Percentiles rank a stretch among this genome's conserved stretches.
phyloP scores from a whole-genome alignment of 371 early-diverging fungal species.

The Nematocida ironsii region DNA sequence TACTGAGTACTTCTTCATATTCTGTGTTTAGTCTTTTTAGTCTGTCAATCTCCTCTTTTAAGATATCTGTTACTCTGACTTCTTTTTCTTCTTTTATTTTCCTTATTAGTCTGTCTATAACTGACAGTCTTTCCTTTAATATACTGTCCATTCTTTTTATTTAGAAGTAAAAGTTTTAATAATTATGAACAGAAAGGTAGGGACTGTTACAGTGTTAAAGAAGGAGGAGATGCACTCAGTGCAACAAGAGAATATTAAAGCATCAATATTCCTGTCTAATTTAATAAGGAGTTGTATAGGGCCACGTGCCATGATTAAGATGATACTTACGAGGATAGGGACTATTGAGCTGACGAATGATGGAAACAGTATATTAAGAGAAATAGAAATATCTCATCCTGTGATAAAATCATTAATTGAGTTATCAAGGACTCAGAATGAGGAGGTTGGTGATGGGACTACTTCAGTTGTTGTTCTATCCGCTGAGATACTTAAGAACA shows the following conservation, averaged over 20 bases:
- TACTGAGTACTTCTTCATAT: slow-evolving; percentile 60
- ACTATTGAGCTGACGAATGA: slow-evolving; percentile 98
- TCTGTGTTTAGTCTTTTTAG: slow-evolving; percentile 65
- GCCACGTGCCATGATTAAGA: slow-evolving; percentile 97
- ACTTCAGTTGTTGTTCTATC: slow-evolving; percentile 91
- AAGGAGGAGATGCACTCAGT: slow-evolving; percentile 59
- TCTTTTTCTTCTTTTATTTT: slow-evolving; percentile 63
- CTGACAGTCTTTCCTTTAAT: slow-evolving; percentile 66
- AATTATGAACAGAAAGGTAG: slow-evolving; percentile 51
- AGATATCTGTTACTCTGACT: slow-evolving; percentile 61
- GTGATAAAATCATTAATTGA: slow-evolving; percentile 99
- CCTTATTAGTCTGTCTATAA: slow-evolving; percentile 63
- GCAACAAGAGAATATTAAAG: slow-evolving; percentile 63
- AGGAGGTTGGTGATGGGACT: slow-evolving; percentile 99
- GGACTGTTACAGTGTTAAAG: slow-evolving; percentile 55
- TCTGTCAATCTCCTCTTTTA: slow-evolving; percentile 69
- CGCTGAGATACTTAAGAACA: slow-evolving; percentile 65
- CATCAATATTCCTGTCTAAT: slow-evolving; percentile 56
- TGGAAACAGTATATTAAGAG: slow-evolving; percentile 96
- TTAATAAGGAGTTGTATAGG: slow-evolving; percentile 97
- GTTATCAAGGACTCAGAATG: slow-evolving; percentile 96
- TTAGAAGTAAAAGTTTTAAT: slow-evolving; percentile 20
- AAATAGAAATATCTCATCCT: slow-evolving; percentile 97
- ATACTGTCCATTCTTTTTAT: slow-evolving; percentile 58
- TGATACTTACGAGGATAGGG: slow-evolving; percentile 99